Evolutionary conservation across 495 filamentous ascomycete species (phyloP).

Genomic region (Annulohypoxylon moriforme): DNA sequence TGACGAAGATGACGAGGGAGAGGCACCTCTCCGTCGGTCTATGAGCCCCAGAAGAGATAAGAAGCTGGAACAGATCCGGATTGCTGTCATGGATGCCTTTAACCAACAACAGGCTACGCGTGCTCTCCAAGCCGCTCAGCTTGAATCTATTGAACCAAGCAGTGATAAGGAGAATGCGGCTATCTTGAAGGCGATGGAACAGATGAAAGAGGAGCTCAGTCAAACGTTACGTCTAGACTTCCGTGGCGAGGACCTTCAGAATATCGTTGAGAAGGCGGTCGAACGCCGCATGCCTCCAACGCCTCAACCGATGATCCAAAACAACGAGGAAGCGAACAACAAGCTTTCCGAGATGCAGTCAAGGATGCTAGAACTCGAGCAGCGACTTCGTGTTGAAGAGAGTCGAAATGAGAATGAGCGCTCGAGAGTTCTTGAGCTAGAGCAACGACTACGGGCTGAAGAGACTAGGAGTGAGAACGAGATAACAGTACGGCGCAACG

Average conservation of each 20-base stretch:
- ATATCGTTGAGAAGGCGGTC: conserved; percentile 69
- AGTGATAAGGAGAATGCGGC: conserved; percentile 40
- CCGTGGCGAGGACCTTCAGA: conserved; percentile 66
- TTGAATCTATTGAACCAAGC: conserved; percentile 35
- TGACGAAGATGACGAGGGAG: conserved; percentile 84
- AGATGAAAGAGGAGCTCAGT: conserved; percentile 62
- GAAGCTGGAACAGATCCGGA: conserved; percentile 84
- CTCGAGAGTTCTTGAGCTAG: conserved; percentile 51
- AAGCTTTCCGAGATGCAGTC: conserved; percentile 55
- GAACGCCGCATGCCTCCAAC: conserved; percentile 59
- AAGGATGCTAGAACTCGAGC: conserved; percentile 52
- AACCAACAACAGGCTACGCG: conserved; percentile 63
- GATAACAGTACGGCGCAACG: conserved; percentile 52
- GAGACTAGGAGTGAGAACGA: conserved; percentile 57
- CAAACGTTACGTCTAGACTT: conserved; percentile 57
- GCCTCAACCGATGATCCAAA: conserved; percentile 47
- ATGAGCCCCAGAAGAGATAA: conserved; percentile 75
- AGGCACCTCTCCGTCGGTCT: conserved; percentile 69
- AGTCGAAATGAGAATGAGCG: conserved; percentile 44
- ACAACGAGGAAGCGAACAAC: conserved; percentile 51
- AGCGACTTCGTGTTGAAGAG: conserved; percentile 47
- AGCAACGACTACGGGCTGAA: conserved; percentile 58
- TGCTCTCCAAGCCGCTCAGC: conserved; percentile 40
- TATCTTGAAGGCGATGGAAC: conserved; percentile 54
- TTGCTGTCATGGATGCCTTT: conserved; percentile 82